Evolutionary conservation across 768 basidiomycete species (phyloP).

Genomic region (Tulasnella sp.): DNA sequence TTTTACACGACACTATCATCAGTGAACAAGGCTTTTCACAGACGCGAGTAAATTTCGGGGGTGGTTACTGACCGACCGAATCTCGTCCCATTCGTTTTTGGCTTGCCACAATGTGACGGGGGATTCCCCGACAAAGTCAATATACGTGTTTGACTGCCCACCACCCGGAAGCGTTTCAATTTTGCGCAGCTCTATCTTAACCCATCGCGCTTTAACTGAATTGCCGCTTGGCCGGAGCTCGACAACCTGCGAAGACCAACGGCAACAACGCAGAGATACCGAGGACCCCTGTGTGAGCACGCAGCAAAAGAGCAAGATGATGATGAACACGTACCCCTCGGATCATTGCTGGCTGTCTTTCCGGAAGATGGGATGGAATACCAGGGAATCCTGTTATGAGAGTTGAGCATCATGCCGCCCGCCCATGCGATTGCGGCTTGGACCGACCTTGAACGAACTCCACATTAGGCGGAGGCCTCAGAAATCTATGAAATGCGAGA

Average conservation of each 20-base stretch:
- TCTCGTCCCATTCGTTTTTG: slow-evolving; percentile 63
- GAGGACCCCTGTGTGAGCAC: slow-evolving; percentile 30
- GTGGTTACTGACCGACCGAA: slow-evolving; percentile 59
- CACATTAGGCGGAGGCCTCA: slow-evolving; percentile 84
- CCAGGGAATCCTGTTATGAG: slow-evolving; percentile 69
- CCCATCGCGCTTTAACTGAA: slow-evolving; percentile 87
- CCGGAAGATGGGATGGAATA: slow-evolving; percentile 69
- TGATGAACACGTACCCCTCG: slow-evolving; percentile 63
- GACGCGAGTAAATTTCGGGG: slow-evolving; percentile 7
- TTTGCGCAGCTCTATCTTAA: slow-evolving; percentile 86
- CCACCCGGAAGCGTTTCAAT: slow-evolving; percentile 78
- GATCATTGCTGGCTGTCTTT: slow-evolving; percentile 77
- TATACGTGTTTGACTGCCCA: slow-evolving; percentile 64
- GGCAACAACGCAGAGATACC: not conserved
- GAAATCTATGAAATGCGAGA: slow-evolving; percentile 50
- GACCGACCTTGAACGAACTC: slow-evolving; percentile 74
- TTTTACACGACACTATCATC: not conserved
- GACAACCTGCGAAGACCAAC: slow-evolving; percentile 54
- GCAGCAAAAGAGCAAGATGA: slow-evolving; percentile 19
- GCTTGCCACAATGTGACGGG: slow-evolving; percentile 82
- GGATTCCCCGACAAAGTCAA: slow-evolving; percentile 75
- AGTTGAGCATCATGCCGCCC: not conserved
- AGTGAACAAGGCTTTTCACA: slow-evolving; percentile 21
- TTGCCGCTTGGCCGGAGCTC: slow-evolving; percentile 71
- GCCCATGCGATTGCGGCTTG: slow-evolving; percentile 23